Evolutionary conservation across 495 filamentous ascomycete species (phyloP).

Genomic region (Xylaria acuta): DNA sequence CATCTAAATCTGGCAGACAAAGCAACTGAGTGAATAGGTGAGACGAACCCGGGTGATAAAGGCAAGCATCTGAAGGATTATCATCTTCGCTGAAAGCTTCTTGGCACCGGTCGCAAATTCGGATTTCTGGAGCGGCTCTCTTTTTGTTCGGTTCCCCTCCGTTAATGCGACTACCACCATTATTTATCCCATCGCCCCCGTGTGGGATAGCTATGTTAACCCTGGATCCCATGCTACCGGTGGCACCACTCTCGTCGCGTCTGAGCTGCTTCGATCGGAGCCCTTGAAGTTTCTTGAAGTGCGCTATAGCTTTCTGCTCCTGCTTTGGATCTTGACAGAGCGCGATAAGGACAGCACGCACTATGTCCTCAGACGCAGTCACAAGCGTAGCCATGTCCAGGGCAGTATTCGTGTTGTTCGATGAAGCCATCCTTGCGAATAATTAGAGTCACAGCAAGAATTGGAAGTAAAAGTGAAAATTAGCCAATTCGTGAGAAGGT

Average conservation of each 20-base stretch:
- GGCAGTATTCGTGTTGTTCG: neutral
- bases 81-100: slow-evolving; percentile 1
- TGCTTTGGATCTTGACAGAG: slow-evolving; percentile 4
- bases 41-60: slow-evolving; percentile 8
- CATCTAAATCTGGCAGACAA: neutral
- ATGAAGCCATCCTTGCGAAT: neutral
- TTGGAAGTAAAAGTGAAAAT: neutral
- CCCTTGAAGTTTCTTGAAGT: neutral
- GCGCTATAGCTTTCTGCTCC: slow-evolving; percentile 1
- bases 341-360: slow-evolving; percentile 8
- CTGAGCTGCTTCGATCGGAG: neutral
- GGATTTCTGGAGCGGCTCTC: neutral
- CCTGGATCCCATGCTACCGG: neutral
- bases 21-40: neutral
- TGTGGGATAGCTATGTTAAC: neutral
- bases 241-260: neutral
- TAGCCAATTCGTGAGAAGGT: neutral
- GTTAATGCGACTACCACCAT: too few species aligned
- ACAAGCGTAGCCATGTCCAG: neutral
- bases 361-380: neutral
- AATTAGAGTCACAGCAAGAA: neutral
- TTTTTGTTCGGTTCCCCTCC: neutral
- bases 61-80: slow-evolving; percentile 4
- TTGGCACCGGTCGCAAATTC: neutral
- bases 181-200: neutral